These are phyloP conservation scores for Fonticula alba DNA, from an alignment of 78 protist genomes.

Conservation along the genomic window DNA sequence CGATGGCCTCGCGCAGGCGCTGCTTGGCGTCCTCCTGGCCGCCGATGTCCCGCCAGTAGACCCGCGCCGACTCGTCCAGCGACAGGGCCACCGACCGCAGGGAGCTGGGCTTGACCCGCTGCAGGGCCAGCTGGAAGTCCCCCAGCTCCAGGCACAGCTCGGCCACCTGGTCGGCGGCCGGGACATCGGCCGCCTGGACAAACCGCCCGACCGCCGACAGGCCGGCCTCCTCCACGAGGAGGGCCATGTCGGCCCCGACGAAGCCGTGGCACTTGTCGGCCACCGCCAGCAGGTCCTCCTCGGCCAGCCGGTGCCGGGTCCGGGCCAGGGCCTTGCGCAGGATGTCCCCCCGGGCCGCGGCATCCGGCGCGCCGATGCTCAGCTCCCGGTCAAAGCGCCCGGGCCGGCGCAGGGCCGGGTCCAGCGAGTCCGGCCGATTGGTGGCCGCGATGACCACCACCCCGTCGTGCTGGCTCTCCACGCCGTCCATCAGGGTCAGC, in stretches of 20 bases:
- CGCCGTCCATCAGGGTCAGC: slow-evolving; percentile 84
- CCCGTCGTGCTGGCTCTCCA: slow-evolving; percentile 4
- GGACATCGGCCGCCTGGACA: slow-evolving; percentile 1
- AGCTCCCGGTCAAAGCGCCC: slow-evolving; percentile 93
- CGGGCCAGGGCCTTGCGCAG: slow-evolving; percentile 8
- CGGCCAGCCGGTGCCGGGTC: slow-evolving; percentile 5
- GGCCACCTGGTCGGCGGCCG: no score
- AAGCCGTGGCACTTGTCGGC: slow-evolving; percentile 55
- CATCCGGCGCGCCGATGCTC: slow-evolving; percentile 52
- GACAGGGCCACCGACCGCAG: slow-evolving; percentile 43
- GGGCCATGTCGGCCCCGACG: slow-evolving; percentile 79
- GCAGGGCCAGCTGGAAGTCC: background rate
- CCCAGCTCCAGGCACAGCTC: no score
- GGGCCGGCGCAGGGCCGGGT: slow-evolving; percentile 60
- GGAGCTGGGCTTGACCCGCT: no score
- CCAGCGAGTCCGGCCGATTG: slow-evolving; percentile 62
- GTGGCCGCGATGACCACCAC: slow-evolving; percentile 91
- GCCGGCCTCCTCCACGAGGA: slow-evolving; percentile 55
- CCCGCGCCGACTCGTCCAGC: no score
- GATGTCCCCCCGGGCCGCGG: slow-evolving; percentile 24
- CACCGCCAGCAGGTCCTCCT: slow-evolving; percentile 7
- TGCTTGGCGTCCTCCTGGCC: slow-evolving; percentile 72
- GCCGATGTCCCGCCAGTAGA: slow-evolving; percentile 89
- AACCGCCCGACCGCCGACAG: no score
- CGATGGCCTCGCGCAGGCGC: slow-evolving; percentile 63